Conservation (phyloP, 192 early-diverging fungal species). For the Rhizophagus clarus region DNA sequence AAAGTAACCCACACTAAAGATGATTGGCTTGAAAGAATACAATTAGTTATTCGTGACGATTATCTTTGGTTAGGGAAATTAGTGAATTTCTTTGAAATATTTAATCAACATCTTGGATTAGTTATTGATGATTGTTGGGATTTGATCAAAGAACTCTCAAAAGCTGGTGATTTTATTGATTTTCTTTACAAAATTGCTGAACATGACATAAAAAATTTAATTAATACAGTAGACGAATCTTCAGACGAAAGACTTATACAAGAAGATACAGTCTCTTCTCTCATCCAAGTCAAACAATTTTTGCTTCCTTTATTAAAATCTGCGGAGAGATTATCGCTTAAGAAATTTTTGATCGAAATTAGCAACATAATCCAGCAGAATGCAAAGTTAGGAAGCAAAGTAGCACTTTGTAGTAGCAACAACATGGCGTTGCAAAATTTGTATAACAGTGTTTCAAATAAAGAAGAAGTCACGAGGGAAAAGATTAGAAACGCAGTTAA, state of each 20-base stretch:
- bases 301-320: slow-evolving; percentile 6
- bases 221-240: slow-evolving; percentile 34
- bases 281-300: slow-evolving; percentile 34
- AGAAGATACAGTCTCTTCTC: slow-evolving; percentile 30
- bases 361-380: too few relatives aligned
- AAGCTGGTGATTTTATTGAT: neutral
- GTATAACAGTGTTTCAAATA: slow-evolving; percentile 23
- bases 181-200: neutral
- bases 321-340: neutral
- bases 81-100: neutral
- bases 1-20: neutral
- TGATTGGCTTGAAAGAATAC: neutral
- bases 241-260: slow-evolving; percentile 30
- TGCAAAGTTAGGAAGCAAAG: slow-evolving; percentile 8
- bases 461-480: slow-evolving; percentile 29
- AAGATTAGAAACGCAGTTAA: slow-evolving; percentile 29
- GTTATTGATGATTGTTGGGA: neutral
- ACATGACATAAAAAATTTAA: slow-evolving; percentile 32
- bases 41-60: neutral
- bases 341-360: neutral
- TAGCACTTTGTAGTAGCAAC: slow-evolving; percentile 22
- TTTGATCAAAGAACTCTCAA: neutral
- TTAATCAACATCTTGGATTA: neutral
- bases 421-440: slow-evolving; percentile 27
- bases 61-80: neutral